These are phyloP conservation scores for Boletus sp. DNA, from an alignment of 768 basidiomycete genomes.

Conservation along the genomic window DNA sequence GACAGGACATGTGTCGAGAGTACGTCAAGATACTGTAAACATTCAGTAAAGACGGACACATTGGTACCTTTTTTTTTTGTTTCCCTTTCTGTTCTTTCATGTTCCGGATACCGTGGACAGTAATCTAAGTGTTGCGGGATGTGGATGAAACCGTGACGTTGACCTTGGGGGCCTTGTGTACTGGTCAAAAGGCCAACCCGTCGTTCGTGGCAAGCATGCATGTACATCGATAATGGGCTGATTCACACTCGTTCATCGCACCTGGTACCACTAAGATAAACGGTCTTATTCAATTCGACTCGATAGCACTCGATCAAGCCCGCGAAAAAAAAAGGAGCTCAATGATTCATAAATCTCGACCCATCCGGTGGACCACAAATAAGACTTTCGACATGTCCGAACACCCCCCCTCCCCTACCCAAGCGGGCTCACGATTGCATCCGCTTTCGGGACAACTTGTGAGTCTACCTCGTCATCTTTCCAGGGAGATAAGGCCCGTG, in stretches of 20 bases:
- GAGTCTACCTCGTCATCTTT: not conserved
- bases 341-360: not conserved
- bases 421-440: not conserved
- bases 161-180: not conserved
- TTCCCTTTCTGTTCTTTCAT: not conserved
- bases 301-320: not conserved
- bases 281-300: not conserved
- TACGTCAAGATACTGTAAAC: not conserved
- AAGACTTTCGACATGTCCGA: not conserved
- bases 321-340: not conserved
- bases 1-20: not conserved
- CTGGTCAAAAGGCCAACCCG: not conserved
- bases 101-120: not conserved
- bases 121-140: not conserved
- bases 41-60: not conserved
- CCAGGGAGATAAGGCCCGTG: too few relatives aligned
- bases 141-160: not conserved
- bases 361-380: not conserved
- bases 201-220: not conserved
- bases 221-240: conserved; percentile 2
- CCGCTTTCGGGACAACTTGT: not conserved
- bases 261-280: not conserved
- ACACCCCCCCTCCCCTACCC: not conserved
- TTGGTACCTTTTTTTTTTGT: not conserved
- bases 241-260: not conserved